Evolutionary conservation across 805 yeast species (phyloP).

Genomic region (Maudiozyma saulgeensis): DNA sequence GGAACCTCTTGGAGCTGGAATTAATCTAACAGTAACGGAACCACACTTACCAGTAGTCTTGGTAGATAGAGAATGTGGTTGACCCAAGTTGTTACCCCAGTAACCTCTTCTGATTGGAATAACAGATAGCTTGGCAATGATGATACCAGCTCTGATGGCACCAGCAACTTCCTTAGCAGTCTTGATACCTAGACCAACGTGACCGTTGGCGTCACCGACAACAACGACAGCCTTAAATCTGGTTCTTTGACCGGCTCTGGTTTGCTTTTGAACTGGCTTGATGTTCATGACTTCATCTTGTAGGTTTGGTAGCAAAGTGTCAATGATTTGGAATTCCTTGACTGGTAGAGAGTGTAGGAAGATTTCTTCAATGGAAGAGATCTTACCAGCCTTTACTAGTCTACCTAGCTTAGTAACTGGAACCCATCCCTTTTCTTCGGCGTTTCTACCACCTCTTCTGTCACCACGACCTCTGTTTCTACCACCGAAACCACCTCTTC

Average conservation of each 20-base stretch:
- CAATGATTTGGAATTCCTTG: conserved; percentile 98
- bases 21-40: conserved; percentile 95
- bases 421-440: conserved; percentile 98
- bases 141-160: conserved; percentile 99
- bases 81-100: conserved; percentile 99
- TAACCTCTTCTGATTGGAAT: conserved; percentile 99
- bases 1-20: conserved; percentile 99
- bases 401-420: conserved; percentile 99
- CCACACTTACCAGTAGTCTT: conserved; percentile 99
- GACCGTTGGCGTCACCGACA: conserved; percentile 99
- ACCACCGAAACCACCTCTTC: conserved; percentile 46
- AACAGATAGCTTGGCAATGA: conserved; percentile 96
- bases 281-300: conserved; percentile 99
- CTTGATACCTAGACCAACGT: conserved; percentile 99
- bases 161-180: conserved; percentile 99
- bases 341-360: conserved; percentile 98
- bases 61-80: conserved; percentile 96
- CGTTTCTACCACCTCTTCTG: conserved; percentile 71
- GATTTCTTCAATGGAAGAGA: conserved; percentile 93
- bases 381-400: conserved; percentile 97
- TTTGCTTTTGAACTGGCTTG: conserved; percentile 99
- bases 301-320: conserved; percentile 88
- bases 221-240: conserved; percentile 99
- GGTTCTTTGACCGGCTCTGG: conserved; percentile 99
- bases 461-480: conserved; percentile 50